Evolutionary conservation across 345 rosid species (phyloP).

Genomic region (Tarenaya hassleriana): DNA sequence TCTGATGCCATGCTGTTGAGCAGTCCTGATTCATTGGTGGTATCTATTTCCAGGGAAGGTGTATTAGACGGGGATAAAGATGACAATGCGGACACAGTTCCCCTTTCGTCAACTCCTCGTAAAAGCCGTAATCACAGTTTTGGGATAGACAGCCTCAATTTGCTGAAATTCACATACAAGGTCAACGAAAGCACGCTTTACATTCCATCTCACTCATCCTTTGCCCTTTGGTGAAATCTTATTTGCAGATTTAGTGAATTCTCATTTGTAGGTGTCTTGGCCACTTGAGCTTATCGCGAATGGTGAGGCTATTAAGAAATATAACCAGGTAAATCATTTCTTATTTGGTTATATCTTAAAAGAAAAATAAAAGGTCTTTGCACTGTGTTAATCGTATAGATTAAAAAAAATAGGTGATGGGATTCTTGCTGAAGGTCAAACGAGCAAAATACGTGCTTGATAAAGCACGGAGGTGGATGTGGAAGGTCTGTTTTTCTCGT

Average conservation of each 20-base stretch:
- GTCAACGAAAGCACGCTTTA: constrained; percentile 32
- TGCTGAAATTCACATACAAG: constrained; percentile 79
- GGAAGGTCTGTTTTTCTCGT: constrained; percentile 63
- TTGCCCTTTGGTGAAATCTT: constrained; percentile 11
- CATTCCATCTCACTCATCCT: constrained; percentile 14
- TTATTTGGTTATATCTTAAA: constrained; percentile 20
- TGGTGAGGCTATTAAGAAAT: constrained; percentile 80
- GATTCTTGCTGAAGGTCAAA: constrained; percentile 90
- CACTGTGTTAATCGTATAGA: constrained; percentile 20
- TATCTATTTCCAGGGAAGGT: constrained; percentile 48
- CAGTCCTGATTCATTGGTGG: constrained; percentile 81
- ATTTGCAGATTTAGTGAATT: constrained; percentile 2
- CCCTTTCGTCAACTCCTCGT: constrained; percentile 41
- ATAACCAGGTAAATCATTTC: constrained; percentile 70
- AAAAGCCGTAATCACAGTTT: constrained; percentile 43
- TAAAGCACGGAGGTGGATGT: constrained; percentile 97
- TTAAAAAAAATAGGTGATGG: constrained; percentile 68
- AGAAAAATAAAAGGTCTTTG: constrained; percentile 10
- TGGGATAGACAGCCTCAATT: constrained; percentile 75
- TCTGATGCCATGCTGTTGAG: constrained; percentile 76
- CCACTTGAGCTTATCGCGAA: constrained; percentile 96
- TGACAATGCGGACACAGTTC: constrained; percentile 41
- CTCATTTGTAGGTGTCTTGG: constrained; percentile 74
- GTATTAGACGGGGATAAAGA: constrained; percentile 48
- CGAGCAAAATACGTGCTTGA: constrained; percentile 94